These are phyloP conservation scores for Flaveria linearis DNA, from an alignment of 129 eudicot species.

Conservation along the genomic window DNA sequence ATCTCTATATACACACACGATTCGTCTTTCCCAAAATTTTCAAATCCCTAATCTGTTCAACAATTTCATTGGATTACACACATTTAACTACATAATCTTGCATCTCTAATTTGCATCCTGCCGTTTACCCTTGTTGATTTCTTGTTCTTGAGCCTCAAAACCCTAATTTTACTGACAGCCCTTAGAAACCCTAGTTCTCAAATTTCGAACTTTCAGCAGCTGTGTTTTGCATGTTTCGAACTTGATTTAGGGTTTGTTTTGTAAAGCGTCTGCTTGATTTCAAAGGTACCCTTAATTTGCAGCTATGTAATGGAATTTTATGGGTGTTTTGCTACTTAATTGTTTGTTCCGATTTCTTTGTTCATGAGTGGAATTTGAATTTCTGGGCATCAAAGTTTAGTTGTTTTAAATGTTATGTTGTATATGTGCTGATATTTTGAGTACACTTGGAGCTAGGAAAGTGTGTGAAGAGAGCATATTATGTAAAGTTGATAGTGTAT, in stretches of 20 bases:
- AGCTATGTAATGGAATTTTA: constrained; percentile 1
- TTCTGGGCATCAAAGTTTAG: not conserved
- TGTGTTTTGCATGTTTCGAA: constrained; percentile 41
- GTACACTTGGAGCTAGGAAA: constrained; percentile 23
- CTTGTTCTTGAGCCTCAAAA: constrained; percentile 31
- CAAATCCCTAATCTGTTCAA: constrained; percentile 46
- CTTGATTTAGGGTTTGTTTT: constrained; percentile 29
- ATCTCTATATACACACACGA: constrained; percentile 43
- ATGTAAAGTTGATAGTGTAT: constrained; percentile 13
- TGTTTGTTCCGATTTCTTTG: constrained; percentile 28
- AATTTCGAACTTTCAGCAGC: constrained; percentile 25
- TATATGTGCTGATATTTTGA: constrained; percentile 17
- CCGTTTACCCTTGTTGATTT: constrained; percentile 30
- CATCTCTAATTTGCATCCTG: constrained; percentile 16
- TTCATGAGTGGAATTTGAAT: constrained; percentile 14
- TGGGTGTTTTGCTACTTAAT: constrained; percentile 21
- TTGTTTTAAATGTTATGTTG: constrained; percentile 13
- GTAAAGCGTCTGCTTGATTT: constrained; percentile 31
- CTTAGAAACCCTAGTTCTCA: constrained; percentile 58
- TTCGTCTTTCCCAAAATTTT: constrained; percentile 32
- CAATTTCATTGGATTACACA: constrained; percentile 28
- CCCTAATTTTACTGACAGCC: constrained; percentile 45
- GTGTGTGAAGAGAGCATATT: constrained; percentile 12
- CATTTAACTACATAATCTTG: constrained; percentile 13
- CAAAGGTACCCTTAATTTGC: constrained; percentile 45